These are phyloP conservation scores for Pseudoscleropodium purum DNA, from an alignment of 225 moss, liverwort and hornwort genomes.

Conservation along the genomic window DNA sequence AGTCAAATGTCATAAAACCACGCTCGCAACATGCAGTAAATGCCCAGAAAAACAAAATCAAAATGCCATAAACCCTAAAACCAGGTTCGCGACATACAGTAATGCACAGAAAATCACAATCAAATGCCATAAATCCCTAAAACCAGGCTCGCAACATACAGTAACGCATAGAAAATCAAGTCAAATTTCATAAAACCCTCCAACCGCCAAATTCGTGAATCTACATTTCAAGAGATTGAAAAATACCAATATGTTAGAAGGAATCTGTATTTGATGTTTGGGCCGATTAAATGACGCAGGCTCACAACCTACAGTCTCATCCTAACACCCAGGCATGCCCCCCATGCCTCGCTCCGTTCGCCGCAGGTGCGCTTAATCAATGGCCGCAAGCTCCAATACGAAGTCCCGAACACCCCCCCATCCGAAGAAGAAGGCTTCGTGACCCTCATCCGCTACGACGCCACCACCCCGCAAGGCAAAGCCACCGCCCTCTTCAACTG, in stretches of 20 bases:
- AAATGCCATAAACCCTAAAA: too few relatives aligned
- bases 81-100: background rate
- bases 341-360: background rate
- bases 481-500: conserved; percentile 88
- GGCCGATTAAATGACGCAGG: too few relatives aligned
- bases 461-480: conserved; percentile 67
- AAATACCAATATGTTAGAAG: background rate
- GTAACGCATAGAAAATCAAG: background rate
- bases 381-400: conserved; percentile 68
- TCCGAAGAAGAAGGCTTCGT: conserved; percentile 77
- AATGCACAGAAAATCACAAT: background rate
- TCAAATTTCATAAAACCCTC: background rate
- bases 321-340: background rate
- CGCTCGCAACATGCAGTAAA: background rate
- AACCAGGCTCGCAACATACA: background rate
- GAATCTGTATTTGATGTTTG: background rate
- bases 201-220: background rate
- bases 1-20: too few relatives aligned
- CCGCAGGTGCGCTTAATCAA: conserved; percentile 67
- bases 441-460: conserved; percentile 69
- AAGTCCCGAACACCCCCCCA: conserved; percentile 28
- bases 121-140: background rate
- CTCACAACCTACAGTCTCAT: background rate
- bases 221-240: background rate
- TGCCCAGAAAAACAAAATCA: background rate